Evolutionary conservation across 495 filamentous ascomycete species (phyloP), one percentile per base, ranked within the genome.

Genomic region (Baudoinia panamericana): DNA sequence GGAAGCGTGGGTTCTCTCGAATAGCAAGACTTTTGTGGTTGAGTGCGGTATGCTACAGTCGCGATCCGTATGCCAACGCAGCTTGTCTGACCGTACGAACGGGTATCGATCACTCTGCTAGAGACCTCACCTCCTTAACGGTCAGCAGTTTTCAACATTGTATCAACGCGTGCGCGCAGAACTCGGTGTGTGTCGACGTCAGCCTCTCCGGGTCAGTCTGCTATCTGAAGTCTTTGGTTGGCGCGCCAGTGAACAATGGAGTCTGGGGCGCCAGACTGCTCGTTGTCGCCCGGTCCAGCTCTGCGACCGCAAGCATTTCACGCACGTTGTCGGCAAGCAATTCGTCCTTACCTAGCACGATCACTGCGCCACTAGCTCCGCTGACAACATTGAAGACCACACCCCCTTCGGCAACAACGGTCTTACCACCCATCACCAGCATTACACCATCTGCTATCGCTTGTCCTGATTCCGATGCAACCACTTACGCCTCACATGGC

Each of bases 221-320:
- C 18, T 48, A 52, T 36, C 24, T 52, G 5, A 52, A 52, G 45
- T 39, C 31, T n/a, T 34, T 23, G 2, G n/a, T 48, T 12, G 45
- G 39, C 4, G 20, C n/a, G 2, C 34, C 19, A 13, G 19, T 34
- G 10, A 30, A 31, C 12, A 35, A 35, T 39, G 39, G 39, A n/a
- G 31, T 47, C 20, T 51, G 39, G 32, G 48, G 48, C 12, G 48
- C 48, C 2, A 33, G 25, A 21, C 36, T 39, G 13, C 36, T 39
- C 17, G 7, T 18, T 8, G 16, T 18, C 12, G 11, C 5, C 3
- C 31, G n/a, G 11, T 41, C 39, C 12, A 20, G 9, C 9, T 41
- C 39, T 5, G 5, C 25, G 9, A 17, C 39, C 17, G 5, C 27
- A 16, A 16, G 15, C 7, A 5, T 15, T 20, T 24, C 41, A 9